phyloP scores from a whole-genome alignment of 345 rosid genomes.

The Eucalyptus cloeziana region DNA sequence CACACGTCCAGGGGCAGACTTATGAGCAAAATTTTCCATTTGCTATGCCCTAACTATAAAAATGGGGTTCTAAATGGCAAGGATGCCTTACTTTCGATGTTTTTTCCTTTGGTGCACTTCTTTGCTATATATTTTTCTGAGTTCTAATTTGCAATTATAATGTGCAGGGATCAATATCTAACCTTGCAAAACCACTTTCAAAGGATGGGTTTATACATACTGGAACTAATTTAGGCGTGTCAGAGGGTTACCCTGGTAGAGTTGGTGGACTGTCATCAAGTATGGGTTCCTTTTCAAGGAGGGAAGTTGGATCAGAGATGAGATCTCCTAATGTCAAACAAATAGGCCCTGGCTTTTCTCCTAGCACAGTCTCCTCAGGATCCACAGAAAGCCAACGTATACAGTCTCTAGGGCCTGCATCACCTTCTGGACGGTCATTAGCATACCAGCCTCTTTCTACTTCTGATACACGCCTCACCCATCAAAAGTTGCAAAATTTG shows the following conservation, averaged over 20 bases:
- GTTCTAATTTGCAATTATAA: not conserved
- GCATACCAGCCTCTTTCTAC: slow-evolving; percentile 28
- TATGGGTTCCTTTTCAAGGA: slow-evolving; percentile 34
- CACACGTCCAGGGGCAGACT: not conserved
- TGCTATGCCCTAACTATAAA: not conserved
- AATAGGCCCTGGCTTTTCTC: slow-evolving; percentile 22
- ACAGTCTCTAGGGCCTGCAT: slow-evolving; percentile 18
- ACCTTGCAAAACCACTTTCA: slow-evolving; percentile 20
- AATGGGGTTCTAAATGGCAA: not conserved
- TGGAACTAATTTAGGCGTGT: slow-evolving; percentile 14
- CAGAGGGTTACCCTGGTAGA: slow-evolving; percentile 37
- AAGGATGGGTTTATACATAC: slow-evolving; percentile 19
- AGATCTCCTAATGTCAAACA: slow-evolving; percentile 23
- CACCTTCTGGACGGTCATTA: slow-evolving; percentile 40
- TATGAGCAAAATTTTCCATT: not conserved
- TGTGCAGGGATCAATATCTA: slow-evolving; percentile 54
- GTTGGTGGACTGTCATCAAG: slow-evolving; percentile 17
- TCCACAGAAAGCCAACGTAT: slow-evolving; percentile 29
- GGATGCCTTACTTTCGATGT: not conserved
- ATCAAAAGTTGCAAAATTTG: not conserved
- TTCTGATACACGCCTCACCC: slow-evolving; percentile 1
- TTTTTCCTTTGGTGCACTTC: not conserved
- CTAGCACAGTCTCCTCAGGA: slow-evolving; percentile 27
- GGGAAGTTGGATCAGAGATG: slow-evolving; percentile 23
- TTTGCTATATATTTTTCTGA: not conserved